Conservation (phyloP, 202 grass and related monocot species). For the Miscanthus sacchariflorus region DNA sequence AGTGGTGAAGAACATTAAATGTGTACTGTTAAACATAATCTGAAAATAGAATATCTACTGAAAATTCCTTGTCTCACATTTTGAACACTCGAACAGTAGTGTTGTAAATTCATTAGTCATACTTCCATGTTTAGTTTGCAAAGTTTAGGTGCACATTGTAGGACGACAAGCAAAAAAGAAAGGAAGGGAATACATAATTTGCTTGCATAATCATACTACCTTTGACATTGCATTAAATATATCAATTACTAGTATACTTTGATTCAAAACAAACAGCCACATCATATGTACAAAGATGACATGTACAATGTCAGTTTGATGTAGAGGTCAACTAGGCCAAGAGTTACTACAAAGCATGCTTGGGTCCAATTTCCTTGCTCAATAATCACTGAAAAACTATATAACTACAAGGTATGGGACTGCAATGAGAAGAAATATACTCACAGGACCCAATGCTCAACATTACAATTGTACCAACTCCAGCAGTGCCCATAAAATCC, state of each 20-base stretch:
- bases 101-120: too few relatives aligned
- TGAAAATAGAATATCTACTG: too few relatives aligned
- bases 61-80: too few relatives aligned
- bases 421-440: too few relatives aligned
- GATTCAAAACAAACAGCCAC: not conserved
- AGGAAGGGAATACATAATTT: too few relatives aligned
- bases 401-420: too few relatives aligned
- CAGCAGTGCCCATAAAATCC: too few relatives aligned
- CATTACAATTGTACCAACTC: too few relatives aligned
- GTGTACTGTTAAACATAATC: too few relatives aligned
- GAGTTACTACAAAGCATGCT: not conserved
- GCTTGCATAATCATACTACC: not conserved
- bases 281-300: not conserved
- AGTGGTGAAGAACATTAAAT: too few relatives aligned
- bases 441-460: too few relatives aligned
- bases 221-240: constrained; percentile 7
- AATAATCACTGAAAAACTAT: not conserved
- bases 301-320: not conserved
- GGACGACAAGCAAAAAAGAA: not conserved
- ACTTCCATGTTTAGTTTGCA: not conserved
- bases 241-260: not conserved
- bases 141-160: not conserved
- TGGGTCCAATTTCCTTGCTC: not conserved
- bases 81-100: too few relatives aligned
- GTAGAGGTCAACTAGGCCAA: not conserved